Evolutionary conservation across 2,329 filamentous ascomycete genomes (phyloP).

Genomic region (Leptographium procerum): DNA sequence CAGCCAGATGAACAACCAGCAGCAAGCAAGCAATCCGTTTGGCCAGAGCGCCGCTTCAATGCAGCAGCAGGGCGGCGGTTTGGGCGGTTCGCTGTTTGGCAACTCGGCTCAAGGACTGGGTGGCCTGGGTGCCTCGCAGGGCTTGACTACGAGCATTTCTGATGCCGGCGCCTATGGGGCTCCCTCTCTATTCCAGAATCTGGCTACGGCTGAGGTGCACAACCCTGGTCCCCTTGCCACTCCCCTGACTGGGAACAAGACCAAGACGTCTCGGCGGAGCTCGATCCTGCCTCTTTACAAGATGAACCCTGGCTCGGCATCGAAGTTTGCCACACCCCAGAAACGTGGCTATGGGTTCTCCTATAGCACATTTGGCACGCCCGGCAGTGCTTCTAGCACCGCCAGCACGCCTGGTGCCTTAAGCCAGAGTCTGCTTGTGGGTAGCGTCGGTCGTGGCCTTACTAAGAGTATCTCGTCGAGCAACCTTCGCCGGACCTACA

Average conservation of each 20-base stretch:
- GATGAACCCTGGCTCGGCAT: slow-evolving; percentile 68
- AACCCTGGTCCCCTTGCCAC: slow-evolving; percentile 88
- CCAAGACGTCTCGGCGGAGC: slow-evolving; percentile 59
- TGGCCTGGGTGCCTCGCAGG: slow-evolving; percentile 41
- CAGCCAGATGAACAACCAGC: slow-evolving; percentile 24
- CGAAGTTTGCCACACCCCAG: slow-evolving; percentile 71
- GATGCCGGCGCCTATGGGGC: slow-evolving; percentile 87
- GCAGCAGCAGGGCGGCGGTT: slow-evolving; percentile 32
- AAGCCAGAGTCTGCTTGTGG: slow-evolving; percentile 53
- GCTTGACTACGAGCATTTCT: slow-evolving; percentile 66
- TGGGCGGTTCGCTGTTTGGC: slow-evolving; percentile 49
- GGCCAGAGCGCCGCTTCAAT: slow-evolving; percentile 35
- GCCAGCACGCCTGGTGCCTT: slow-evolving; percentile 56
- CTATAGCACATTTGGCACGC: slow-evolving; percentile 84
- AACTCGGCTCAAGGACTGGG: slow-evolving; percentile 25
- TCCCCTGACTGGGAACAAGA: slow-evolving; percentile 64
- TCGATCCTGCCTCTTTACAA: slow-evolving; percentile 80
- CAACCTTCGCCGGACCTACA: slow-evolving; percentile 73
- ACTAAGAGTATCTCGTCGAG: slow-evolving; percentile 83
- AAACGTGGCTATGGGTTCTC: slow-evolving; percentile 85
- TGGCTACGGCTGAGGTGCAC: slow-evolving; percentile 48
- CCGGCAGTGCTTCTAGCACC: slow-evolving; percentile 55
- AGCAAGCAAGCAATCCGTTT: slow-evolving; percentile 32
- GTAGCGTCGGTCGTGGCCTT: slow-evolving; percentile 55
- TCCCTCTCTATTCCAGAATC: slow-evolving; percentile 69